Evolutionary conservation across 2,329 filamentous ascomycete genomes (phyloP).

Genomic region (Cladosporium phlei): DNA sequence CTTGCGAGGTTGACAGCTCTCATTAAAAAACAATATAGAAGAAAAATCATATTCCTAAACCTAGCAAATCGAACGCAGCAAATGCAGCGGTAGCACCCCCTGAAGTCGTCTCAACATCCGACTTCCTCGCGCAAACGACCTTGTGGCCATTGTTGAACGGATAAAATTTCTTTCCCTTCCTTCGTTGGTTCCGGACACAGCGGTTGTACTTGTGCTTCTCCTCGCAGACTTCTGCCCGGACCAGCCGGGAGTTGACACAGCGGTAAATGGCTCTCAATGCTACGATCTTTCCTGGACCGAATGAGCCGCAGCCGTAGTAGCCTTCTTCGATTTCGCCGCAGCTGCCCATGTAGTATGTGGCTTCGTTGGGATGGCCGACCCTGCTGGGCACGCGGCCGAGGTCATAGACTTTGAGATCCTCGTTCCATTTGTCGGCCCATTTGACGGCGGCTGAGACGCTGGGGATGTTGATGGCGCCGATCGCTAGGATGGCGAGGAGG

Average conservation of each 20-base stretch:
- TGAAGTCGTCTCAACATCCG: too few species aligned
- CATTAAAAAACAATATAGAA: too few species aligned
- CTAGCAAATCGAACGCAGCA: too few species aligned
- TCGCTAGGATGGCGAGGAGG: background rate
- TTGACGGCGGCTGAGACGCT: background rate
- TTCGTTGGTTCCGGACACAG: background rate
- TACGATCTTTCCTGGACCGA: background rate
- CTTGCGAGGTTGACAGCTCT: too few species aligned
- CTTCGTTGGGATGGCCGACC: background rate
- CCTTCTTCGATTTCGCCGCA: conserved; percentile 1
- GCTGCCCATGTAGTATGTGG: background rate
- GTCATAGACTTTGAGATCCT: background rate
- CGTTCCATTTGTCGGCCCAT: conserved; percentile 8
- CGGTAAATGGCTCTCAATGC: conserved; percentile 1
- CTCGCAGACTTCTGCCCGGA: background rate
- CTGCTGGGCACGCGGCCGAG: conserved; percentile 2
- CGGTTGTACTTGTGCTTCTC: background rate
- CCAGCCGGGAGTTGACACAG: background rate
- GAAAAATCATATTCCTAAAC: too few species aligned
- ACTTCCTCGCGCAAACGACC: conserved; percentile 2
- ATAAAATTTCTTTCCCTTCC: conserved; percentile 1
- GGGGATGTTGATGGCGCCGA: background rate
- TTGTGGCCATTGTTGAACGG: background rate
- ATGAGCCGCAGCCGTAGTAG: conserved; percentile 1
- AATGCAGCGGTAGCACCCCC: too few species aligned